A percentile compares a stretch with the other conserved stretches of the same genome.
Evolutionary conservation across 148 eudicot species (phyloP).

Genomic region (Bassia scoparia): DNA sequence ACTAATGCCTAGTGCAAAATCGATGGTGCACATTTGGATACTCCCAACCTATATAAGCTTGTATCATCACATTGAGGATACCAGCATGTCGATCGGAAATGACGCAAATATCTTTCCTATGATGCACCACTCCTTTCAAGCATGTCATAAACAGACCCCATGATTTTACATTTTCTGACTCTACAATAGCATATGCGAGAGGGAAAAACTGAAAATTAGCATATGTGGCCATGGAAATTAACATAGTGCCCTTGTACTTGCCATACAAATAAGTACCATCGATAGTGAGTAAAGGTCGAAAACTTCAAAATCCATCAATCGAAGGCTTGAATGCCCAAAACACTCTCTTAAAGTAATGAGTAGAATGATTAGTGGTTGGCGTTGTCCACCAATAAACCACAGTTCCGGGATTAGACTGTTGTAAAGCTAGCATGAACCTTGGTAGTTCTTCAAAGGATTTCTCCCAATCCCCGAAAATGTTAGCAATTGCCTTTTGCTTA

Average conservation of each 20-base stretch:
- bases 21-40: too few species aligned
- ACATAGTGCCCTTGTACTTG: neutral
- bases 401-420: neutral
- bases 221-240: neutral
- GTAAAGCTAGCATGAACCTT: neutral
- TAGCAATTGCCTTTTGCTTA: slow-evolving; percentile 1
- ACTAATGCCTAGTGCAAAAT: too few species aligned
- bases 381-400: neutral
- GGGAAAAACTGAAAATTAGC: neutral
- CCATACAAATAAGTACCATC: slow-evolving; percentile 10
- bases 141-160: neutral
- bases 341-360: neutral
- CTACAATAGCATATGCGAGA: neutral
- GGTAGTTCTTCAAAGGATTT: neutral
- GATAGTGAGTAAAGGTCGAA: neutral
- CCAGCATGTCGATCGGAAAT: too few species aligned
- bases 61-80: too few species aligned
- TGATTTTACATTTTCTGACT: neutral
- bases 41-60: too few species aligned
- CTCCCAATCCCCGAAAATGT: slow-evolving; percentile 5
- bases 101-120: too few species aligned
- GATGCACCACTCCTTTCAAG: neutral
- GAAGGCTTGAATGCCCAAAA: slow-evolving; percentile 15
- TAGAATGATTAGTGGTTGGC: neutral
- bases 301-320: slow-evolving; percentile 3